Percentiles rank a stretch among this genome's conserved stretches.
Conservation (phyloP, 1,284 basidiomycete species). For the Leccinum laetum region DNA sequence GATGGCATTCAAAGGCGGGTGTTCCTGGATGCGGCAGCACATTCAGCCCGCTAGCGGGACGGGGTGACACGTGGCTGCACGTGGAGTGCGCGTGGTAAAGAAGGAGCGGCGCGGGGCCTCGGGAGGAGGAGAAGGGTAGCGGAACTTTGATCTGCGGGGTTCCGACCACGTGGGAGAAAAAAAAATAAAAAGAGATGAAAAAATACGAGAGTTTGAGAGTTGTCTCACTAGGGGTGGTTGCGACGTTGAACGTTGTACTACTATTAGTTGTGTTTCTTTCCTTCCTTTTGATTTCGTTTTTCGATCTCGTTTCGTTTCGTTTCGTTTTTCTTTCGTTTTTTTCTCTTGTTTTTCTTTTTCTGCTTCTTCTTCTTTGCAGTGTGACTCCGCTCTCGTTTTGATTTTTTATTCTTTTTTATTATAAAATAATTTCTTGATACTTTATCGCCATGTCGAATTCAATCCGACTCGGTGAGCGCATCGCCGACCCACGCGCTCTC, state of each 20-base stretch:
- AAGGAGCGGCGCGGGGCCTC: not conserved
- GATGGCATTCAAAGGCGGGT: not conserved
- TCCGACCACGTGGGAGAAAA: conserved; percentile 25
- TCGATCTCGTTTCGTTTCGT: not conserved
- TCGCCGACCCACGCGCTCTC: conserved; percentile 31
- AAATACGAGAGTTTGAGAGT: conserved; percentile 1
- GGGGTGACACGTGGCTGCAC: conserved; percentile 20
- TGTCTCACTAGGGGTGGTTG: not conserved
- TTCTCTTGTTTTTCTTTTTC: not conserved
- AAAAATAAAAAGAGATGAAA: not conserved
- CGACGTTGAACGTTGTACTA: not conserved
- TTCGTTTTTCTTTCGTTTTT: not conserved
- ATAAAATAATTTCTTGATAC: conserved; percentile 7
- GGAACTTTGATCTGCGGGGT: not conserved
- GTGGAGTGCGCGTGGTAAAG: conserved; percentile 19
- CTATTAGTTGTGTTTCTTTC: not conserved
- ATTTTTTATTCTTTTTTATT: not conserved
- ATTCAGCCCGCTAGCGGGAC: not conserved
- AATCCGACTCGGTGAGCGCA: conserved; percentile 26
- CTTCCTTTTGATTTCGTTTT: conserved; percentile 1
- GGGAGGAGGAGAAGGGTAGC: not conserved
- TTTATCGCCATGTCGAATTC: conserved; percentile 18
- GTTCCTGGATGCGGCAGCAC: not conserved
- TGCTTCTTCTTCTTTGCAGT: not conserved
- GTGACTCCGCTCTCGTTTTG: not conserved